Conservation (phyloP, 1,139 yeast genomes). For the Lodderomyces margitis region DNA sequence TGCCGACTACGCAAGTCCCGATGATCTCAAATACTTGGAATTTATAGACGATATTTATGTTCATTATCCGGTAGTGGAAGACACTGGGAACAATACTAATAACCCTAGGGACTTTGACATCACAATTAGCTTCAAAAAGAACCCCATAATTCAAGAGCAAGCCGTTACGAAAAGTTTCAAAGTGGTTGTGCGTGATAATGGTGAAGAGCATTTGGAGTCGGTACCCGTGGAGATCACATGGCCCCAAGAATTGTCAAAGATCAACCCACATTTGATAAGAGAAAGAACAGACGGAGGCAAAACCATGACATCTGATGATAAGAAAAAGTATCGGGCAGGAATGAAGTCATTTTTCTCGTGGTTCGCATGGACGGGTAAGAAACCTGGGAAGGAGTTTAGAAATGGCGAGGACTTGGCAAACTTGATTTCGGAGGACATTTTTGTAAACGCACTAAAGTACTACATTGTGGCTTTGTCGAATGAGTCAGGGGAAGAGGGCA, state of each 20-base stretch:
- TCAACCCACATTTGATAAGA: constrained; percentile 51
- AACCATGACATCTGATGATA: constrained; percentile 45
- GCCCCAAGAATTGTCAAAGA: constrained; percentile 55
- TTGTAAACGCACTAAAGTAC: constrained; percentile 70
- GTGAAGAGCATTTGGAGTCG: constrained; percentile 53
- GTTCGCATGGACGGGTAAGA: constrained; percentile 72
- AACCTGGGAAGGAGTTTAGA: constrained; percentile 72
- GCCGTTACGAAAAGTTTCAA: constrained; percentile 52
- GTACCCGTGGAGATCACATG: constrained; percentile 51
- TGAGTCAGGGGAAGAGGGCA: constrained; percentile 52
- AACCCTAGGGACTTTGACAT: constrained; percentile 54
- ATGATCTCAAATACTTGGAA: constrained; percentile 69
- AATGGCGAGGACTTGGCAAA: constrained; percentile 69
- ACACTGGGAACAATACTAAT: constrained; percentile 12
- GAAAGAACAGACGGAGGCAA: constrained; percentile 30
- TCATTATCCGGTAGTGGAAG: constrained; percentile 41
- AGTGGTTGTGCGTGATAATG: constrained; percentile 43
- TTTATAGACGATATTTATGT: constrained; percentile 56
- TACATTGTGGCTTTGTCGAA: constrained; percentile 66
- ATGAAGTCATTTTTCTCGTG: constrained; percentile 76
- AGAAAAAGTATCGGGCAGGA: constrained; percentile 60
- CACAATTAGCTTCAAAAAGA: constrained; percentile 46
- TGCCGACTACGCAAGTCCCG: constrained; percentile 64
- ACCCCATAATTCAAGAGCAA: constrained; percentile 46
- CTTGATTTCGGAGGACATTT: constrained; percentile 62